Evolutionary conservation across 1,284 basidiomycete species (phyloP), one percentile per base, ranked within the genome.

Genomic region (Psilocybe mexicana): DNA sequence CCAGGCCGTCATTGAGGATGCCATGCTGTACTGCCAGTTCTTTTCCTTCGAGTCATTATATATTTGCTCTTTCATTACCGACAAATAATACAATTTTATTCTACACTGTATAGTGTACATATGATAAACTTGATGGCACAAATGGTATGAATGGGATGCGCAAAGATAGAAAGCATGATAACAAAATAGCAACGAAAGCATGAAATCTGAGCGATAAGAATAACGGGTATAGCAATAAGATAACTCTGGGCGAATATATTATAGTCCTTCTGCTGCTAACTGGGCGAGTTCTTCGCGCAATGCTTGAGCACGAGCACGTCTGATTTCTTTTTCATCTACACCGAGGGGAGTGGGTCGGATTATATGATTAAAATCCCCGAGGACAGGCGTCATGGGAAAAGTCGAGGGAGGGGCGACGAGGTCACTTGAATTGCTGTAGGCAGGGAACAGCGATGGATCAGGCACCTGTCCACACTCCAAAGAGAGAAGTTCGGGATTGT

Each of bases 1-100:
- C 66, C 77, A 6, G 80, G 76, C 28, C 72, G 81, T 54, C 84
- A 86, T 69, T 85, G 30, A 33, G 30, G 30, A 33, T 33, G n/a
- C n/a, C n/a, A n/a, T n/a, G n/a, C n/a, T n/a, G n/a, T n/a, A n/a
- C n/a, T n/a, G n/a, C n/a, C n/a, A n/a, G n/a, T n/a, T n/a, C n/a
- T n/a, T n/a, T n/a, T n/a, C n/a, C n/a, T n/a, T n/a, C n/a, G n/a
- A n/a, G n/a, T n/a, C n/a, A n/a, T n/a, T n/a, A n/a, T n/a, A n/a
- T n/a, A n/a, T n/a, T n/a, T n/a, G n/a, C n/a, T n/a, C n/a, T n/a
- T n/a, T n/a, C n/a, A n/a, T n/a, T n/a, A n/a, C n/a, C n/a, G n/a
- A n/a, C n/a, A n/a, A n/a, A n/a, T n/a, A n/a, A n/a, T n/a, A n/a
- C n/a, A n/a, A n/a, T n/a, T n/a, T n/a, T n/a, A n/a, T n/a, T n/a